Evolutionary conservation across 169 alveolate genomes (phyloP).

Genomic region (Cryptosporidium tyzzeri): DNA sequence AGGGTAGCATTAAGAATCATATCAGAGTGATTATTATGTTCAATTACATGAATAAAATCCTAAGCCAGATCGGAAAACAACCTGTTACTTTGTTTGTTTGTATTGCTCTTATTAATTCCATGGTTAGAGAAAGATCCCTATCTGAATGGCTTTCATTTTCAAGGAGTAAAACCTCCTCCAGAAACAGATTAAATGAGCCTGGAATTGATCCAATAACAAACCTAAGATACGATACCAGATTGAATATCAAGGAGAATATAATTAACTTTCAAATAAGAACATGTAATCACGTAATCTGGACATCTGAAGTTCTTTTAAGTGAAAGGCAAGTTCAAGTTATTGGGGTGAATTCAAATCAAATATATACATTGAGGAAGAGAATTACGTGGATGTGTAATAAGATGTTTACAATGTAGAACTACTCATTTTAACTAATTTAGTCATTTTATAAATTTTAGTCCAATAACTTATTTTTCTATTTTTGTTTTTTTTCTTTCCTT

Average conservation of each 20-base stretch:
- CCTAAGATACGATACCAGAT: constrained; percentile 28
- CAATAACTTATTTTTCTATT: not conserved
- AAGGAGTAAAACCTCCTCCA: not conserved
- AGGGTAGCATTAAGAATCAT: constrained; percentile 32
- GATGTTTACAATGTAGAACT: constrained; percentile 12
- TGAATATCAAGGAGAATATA: constrained; percentile 12
- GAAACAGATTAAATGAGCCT: not conserved
- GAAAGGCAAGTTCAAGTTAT: constrained; percentile 28
- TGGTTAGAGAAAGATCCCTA: constrained; percentile 61
- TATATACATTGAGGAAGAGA: not conserved
- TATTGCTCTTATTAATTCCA: constrained; percentile 52
- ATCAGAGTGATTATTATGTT: constrained; percentile 39
- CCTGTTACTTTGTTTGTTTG: constrained; percentile 23
- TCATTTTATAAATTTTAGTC: not conserved
- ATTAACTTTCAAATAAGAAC: constrained; percentile 18
- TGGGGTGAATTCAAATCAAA: constrained; percentile 14
- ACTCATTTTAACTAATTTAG: not conserved
- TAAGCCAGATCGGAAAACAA: not conserved
- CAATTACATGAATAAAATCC: constrained; percentile 38
- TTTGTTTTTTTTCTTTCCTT: not conserved
- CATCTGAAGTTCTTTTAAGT: constrained; percentile 24
- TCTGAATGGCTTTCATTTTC: constrained; percentile 37
- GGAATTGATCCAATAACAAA: constrained; percentile 45
- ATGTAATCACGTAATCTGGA: constrained; percentile 63
- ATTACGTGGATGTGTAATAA: constrained; percentile 57